Conservation (phyloP, 2,329 filamentous ascomycete genomes). For the Arthrobotrys conoides region DNA sequence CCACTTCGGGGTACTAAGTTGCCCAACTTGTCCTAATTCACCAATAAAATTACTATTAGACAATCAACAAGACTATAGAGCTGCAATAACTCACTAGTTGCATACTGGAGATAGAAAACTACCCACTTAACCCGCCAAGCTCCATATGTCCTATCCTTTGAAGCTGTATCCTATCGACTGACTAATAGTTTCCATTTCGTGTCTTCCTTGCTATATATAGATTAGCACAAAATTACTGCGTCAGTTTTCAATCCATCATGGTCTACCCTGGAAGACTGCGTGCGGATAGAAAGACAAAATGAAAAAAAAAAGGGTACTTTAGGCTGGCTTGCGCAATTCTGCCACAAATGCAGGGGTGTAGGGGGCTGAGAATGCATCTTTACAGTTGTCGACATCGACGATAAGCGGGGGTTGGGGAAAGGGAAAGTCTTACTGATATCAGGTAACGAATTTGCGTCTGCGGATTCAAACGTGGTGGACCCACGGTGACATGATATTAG, state of each 20-base stretch:
- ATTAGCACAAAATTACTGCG: slow-evolving; percentile 36
- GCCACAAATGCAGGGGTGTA: slow-evolving; percentile 53
- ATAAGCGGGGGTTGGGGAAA: slow-evolving; percentile 33
- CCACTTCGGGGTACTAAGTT: slow-evolving; percentile 21
- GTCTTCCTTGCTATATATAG: slow-evolving; percentile 56
- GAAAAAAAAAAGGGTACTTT: slow-evolving; percentile 10
- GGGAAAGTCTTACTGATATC: slow-evolving; percentile 56
- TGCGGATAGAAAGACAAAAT: slow-evolving; percentile 20
- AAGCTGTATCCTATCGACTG: slow-evolving; percentile 46
- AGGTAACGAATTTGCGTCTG: slow-evolving; percentile 60
- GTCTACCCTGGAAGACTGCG: slow-evolving; percentile 32
- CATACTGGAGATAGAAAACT: slow-evolving; percentile 24
- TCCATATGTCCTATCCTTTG: slow-evolving; percentile 37
- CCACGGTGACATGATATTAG: slow-evolving; percentile 45
- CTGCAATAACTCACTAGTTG: slow-evolving; percentile 43
- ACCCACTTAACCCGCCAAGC: slow-evolving; percentile 41
- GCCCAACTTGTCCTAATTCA: slow-evolving; percentile 12
- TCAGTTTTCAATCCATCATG: slow-evolving; percentile 32
- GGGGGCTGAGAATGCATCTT: slow-evolving; percentile 42
- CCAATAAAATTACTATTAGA: slow-evolving; percentile 41
- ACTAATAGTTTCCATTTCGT: slow-evolving; percentile 59
- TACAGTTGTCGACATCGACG: slow-evolving; percentile 49
- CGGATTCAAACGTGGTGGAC: slow-evolving; percentile 20
- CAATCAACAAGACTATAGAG: slow-evolving; percentile 24
- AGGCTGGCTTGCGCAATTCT: slow-evolving; percentile 60